Base-by-base conservation (phyloP, 2,329 filamentous ascomycete species). In the Pseudogymnoascus sp. region DNA sequence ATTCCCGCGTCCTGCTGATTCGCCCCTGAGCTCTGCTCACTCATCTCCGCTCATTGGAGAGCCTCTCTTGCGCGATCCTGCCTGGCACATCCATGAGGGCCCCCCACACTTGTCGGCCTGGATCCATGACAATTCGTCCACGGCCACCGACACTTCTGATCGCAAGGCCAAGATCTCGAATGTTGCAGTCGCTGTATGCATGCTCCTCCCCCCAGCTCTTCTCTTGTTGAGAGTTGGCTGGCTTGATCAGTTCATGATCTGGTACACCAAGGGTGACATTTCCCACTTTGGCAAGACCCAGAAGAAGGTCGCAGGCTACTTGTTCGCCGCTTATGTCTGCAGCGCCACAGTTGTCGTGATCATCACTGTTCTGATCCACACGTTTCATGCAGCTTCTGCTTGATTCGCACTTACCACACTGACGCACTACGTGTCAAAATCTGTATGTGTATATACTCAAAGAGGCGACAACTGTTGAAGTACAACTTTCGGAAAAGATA, bases 161-260 rank as follows among this genome's bases (percentile, higher is more conserved):
- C 64, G 65, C 10, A 70, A 67, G 57, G 62, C 36, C 19, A 69
- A 62, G 8, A 63, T 73, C 16, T 73, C 72, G 14, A 65, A 62
- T 19, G 37, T 64, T n/a, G 66, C 68, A 3, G 63, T 74, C 4
- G 37, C 60, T 36, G 10, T 72, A 1, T 73, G 71, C 45, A 65
- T 65, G 39, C 10, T 71, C n/a, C 71, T 72, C 31, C 71, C 71
- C 7, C 72, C 72, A 7, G 54, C 70, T 11, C 63, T 73, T 10
- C 39, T 72, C 2, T 62, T 73, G 6, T 72, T 69, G 43, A 65
- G 66, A 19, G 61, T 65, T 61, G 70, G 73, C 43, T 34, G 62
- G 14, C 63, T 73, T 21, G 71, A 74, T 62, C 62, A 64, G 25
- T 28, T 73, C 7, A 68, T 73, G 36, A 13, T 60, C 6, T 72